A percentile compares a stretch with the other conserved stretches of the same genome.
phyloP scores from a whole-genome alignment of 352 stramenopile species.

The Phytophthora tubulina region DNA sequence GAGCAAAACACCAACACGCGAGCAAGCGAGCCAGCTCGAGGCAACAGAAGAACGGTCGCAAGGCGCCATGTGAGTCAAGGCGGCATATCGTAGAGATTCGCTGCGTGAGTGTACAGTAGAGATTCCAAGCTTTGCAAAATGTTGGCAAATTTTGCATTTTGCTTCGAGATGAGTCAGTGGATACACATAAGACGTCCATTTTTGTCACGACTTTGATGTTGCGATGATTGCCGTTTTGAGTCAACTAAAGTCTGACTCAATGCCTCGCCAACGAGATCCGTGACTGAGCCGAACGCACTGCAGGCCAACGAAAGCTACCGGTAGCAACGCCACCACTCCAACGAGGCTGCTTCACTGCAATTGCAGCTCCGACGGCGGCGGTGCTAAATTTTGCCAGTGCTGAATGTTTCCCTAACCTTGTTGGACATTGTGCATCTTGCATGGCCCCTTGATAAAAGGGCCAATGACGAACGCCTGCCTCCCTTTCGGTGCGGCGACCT shows the following conservation, averaged over 20 bases:
- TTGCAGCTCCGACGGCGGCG: conserved; percentile 1
- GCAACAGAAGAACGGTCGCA: conserved; percentile 5
- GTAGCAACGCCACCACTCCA: neutral
- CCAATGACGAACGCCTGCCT: conserved; percentile 33
- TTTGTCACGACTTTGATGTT: neutral
- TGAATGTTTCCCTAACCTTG: conserved; percentile 27
- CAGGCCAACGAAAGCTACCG: neutral
- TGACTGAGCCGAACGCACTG: neutral
- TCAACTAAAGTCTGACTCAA: conserved; percentile 13
- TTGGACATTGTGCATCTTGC: conserved; percentile 3
- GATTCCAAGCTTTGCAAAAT: conserved; percentile 1
- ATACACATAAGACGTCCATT: conserved; percentile 13
- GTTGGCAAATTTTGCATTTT: conserved; percentile 8
- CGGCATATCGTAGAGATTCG: conserved; percentile 20
- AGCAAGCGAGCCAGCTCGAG: conserved; percentile 8
- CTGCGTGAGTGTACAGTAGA: conserved; percentile 4
- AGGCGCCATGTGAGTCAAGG: conserved; percentile 18
- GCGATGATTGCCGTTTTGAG: neutral
- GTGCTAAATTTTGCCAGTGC: conserved; percentile 30
- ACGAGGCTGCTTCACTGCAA: neutral
- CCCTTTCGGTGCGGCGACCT: conserved; percentile 28
- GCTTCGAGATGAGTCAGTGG: conserved; percentile 15
- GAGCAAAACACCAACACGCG: conserved; percentile 1
- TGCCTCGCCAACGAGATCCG: neutral
- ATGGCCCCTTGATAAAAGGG: conserved; percentile 24